These are phyloP conservation scores for Neurospora sp. DNA, from an alignment of 495 filamentous ascomycete genomes.

Conservation along the genomic window DNA sequence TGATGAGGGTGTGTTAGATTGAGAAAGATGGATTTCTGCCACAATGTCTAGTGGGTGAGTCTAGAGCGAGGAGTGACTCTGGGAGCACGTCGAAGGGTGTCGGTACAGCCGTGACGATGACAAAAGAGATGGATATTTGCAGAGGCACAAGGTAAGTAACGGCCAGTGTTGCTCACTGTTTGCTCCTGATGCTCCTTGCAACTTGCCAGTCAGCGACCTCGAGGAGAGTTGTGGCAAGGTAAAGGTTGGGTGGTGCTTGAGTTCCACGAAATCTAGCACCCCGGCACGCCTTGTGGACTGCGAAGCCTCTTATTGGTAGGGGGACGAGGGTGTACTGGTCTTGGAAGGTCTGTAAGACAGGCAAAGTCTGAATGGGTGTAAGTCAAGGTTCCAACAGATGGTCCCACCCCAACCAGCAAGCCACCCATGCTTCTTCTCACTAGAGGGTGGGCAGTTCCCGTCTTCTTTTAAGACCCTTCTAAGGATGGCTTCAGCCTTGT, in stretches of 20 bases:
- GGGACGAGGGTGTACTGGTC: neutral
- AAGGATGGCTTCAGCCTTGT: neutral
- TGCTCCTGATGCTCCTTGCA: neutral
- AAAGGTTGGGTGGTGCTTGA: neutral
- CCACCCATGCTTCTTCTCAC: neutral
- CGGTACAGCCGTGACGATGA: neutral
- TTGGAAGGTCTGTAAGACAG: neutral
- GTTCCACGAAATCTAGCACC: neutral
- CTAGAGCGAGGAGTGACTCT: neutral
- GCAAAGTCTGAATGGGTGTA: neutral
- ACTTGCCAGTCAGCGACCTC: neutral
- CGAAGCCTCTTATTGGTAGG: neutral
- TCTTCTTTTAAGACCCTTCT: neutral
- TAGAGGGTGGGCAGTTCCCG: neutral
- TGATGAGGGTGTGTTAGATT: neutral
- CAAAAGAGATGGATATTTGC: neutral
- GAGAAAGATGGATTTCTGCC: neutral
- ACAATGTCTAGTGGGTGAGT: neutral
- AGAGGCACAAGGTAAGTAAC: neutral
- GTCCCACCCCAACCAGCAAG: neutral
- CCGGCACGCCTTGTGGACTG: neutral
- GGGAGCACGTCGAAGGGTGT: neutral
- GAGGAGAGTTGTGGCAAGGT: neutral
- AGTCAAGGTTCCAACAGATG: neutral
- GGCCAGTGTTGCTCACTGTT: neutral